A percentile compares a stretch with the other conserved stretches of the same genome.
These are phyloP conservation scores for Yarrowia keelungensis DNA, from an alignment of 805 yeast genomes.

Conservation along the genomic window DNA sequence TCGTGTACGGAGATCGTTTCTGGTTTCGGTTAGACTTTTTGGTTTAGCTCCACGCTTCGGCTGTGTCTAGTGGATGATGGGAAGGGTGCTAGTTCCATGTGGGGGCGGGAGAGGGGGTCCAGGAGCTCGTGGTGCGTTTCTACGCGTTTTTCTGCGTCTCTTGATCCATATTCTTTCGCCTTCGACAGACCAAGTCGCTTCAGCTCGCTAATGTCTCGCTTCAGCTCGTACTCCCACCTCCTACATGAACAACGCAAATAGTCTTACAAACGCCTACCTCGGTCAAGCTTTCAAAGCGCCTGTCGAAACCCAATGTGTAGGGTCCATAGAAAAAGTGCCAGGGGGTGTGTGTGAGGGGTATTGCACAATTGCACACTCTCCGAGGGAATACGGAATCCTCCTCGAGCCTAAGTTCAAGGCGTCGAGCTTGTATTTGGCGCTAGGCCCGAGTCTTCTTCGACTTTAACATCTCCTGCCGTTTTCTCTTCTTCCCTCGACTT, in stretches of 20 bases:
- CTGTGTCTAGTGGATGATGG: slow-evolving; percentile 3
- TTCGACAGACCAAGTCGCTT: too few species aligned
- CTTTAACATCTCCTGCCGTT: too few species aligned
- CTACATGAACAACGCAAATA: neutral
- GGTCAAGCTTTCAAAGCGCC: slow-evolving; percentile 23
- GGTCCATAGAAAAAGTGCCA: slow-evolving; percentile 14
- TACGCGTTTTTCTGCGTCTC: neutral
- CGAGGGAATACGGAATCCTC: too few species aligned
- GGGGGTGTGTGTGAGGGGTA: slow-evolving; percentile 4
- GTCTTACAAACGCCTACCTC: slow-evolving; percentile 18
- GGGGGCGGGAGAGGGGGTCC: neutral
- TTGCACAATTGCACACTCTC: too few species aligned
- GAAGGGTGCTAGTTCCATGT: slow-evolving; percentile 7
- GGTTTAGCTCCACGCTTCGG: slow-evolving; percentile 8
- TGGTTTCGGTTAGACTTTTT: slow-evolving; percentile 27
- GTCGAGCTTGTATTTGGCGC: too few species aligned
- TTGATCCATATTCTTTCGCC: too few species aligned
- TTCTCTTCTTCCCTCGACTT: neutral
- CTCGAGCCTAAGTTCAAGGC: too few species aligned
- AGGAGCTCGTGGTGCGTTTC: neutral
- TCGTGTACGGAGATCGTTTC: slow-evolving; percentile 31
- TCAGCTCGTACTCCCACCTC: neutral
- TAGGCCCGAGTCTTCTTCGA: too few species aligned
- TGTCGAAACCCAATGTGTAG: neutral
- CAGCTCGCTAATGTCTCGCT: slow-evolving; percentile 10